A percentile compares a stretch with the other conserved stretches of the same genome.
phyloP scores from a whole-genome alignment of 176 grass and related monocot species.

The Stipa capillata region DNA sequence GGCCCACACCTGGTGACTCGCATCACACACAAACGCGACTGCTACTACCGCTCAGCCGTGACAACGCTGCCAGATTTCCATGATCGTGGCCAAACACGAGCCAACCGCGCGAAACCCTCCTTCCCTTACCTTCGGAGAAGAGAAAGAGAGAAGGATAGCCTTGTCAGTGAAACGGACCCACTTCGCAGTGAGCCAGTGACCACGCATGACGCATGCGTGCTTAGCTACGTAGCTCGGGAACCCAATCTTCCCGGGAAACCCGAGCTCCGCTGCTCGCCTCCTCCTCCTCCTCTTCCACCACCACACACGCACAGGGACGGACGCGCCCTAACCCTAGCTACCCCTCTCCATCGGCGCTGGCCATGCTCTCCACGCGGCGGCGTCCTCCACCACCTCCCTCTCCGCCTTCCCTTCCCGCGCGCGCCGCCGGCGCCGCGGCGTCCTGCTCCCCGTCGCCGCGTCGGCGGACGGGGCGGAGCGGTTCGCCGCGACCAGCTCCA shows the following conservation, averaged over 20 bases:
- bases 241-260: conserved; percentile 1
- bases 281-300: not conserved
- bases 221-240: no score
- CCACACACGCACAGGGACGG: not conserved
- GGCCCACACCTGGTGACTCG: no score
- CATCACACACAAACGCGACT: no score
- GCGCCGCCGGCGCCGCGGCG: not conserved
- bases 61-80: no score
- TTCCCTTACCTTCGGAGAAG: no score
- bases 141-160: no score
- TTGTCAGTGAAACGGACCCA: no score
- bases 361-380: conserved; percentile 28
- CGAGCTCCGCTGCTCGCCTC: not conserved
- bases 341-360: not conserved
- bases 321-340: not conserved
- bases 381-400: conserved; percentile 18
- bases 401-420: not conserved
- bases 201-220: no score
- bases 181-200: no score
- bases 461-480: conserved; percentile 1
- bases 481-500: conserved; percentile 32
- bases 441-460: not conserved
- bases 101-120: no score
- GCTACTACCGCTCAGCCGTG: no score
- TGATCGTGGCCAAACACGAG: no score